Percentiles rank a stretch among this genome's conserved stretches.
These are phyloP conservation scores for Catenaria anguillulae DNA, from an alignment of 371 early-diverging fungal species.

Conservation along the genomic window DNA sequence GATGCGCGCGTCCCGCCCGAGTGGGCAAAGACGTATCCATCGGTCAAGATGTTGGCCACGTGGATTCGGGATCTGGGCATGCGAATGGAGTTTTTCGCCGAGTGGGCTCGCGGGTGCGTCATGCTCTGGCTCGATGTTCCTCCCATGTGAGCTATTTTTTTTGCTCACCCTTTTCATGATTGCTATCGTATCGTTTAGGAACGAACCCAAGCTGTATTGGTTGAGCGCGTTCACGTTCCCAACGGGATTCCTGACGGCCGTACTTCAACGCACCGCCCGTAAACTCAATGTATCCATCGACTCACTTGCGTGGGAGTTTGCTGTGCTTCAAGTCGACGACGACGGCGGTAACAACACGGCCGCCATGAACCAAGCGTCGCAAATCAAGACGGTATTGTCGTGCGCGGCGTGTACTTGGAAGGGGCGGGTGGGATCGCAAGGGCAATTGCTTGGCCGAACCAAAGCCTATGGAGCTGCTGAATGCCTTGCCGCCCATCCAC, in stretches of 20 bases:
- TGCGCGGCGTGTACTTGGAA: conserved; percentile 36
- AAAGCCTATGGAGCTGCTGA: conserved; percentile 35
- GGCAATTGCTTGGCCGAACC: conserved; percentile 32
- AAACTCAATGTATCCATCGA: conserved; percentile 40
- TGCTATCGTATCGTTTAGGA: conserved; percentile 18
- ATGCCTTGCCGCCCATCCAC: conserved; percentile 31
- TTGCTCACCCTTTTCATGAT: background rate
- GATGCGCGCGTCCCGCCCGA: conserved; percentile 29
- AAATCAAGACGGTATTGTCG: conserved; percentile 28
- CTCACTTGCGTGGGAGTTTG: conserved; percentile 32
- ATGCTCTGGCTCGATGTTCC: no score
- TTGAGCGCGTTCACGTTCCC: conserved; percentile 38
- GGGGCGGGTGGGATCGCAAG: conserved; percentile 40
- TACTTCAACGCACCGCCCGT: conserved; percentile 38
- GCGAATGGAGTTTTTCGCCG: conserved; percentile 26
- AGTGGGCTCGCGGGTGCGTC: conserved; percentile 35
- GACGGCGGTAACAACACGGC: conserved; percentile 30
- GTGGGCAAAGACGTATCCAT: conserved; percentile 33
- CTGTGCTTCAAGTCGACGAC: conserved; percentile 28
- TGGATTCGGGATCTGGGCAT: conserved; percentile 39
- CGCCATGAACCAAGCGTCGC: conserved; percentile 26
- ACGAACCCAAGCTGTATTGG: conserved; percentile 36
- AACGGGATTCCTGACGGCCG: conserved; percentile 37
- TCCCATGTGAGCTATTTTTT: no score
- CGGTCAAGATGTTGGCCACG: conserved; percentile 33